These are phyloP conservation scores for Agrocybe chaxingu DNA, from an alignment of 768 basidiomycete species.

Conservation along the genomic window DNA sequence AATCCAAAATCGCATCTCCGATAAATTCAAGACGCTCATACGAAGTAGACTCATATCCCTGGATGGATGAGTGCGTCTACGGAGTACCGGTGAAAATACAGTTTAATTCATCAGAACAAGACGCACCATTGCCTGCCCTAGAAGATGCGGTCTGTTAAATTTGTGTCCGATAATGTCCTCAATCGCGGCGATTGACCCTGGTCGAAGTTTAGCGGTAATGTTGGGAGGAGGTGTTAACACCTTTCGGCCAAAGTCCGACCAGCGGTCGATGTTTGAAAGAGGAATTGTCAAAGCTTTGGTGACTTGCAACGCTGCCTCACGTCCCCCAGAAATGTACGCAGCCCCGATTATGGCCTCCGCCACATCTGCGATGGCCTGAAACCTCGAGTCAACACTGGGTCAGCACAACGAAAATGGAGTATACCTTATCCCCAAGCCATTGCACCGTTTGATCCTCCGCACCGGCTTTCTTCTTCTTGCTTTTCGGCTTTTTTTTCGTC, in stretches of 20 bases:
- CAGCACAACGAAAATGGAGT: not conserved
- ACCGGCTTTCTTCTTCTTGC: slow-evolving; percentile 33
- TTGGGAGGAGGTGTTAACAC: slow-evolving; percentile 40
- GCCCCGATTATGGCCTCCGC: slow-evolving; percentile 84
- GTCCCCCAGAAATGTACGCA: slow-evolving; percentile 72
- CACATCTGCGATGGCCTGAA: slow-evolving; percentile 78
- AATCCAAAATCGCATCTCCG: slow-evolving; percentile 84
- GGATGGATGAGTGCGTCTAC: slow-evolving; percentile 68
- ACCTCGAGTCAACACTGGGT: not conserved
- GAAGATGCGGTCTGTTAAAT: slow-evolving; percentile 59
- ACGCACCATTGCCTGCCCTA: slow-evolving; percentile 71
- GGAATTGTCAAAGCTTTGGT: slow-evolving; percentile 65
- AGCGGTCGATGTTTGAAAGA: slow-evolving; percentile 58
- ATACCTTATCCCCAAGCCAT: slow-evolving; percentile 78
- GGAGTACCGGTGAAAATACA: slow-evolving; percentile 18
- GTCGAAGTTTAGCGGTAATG: slow-evolving; percentile 40
- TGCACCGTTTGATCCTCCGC: slow-evolving; percentile 32
- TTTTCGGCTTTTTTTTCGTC: slow-evolving; percentile 25
- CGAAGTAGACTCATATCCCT: slow-evolving; percentile 50
- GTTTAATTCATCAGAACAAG: not conserved
- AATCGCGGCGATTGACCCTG: slow-evolving; percentile 50
- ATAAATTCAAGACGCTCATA: slow-evolving; percentile 83
- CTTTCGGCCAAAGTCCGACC: slow-evolving; percentile 68
- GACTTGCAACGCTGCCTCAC: slow-evolving; percentile 59
- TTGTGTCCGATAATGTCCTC: slow-evolving; percentile 62